These are phyloP conservation scores for Wickerhamomyces subpelliculosus DNA, from an alignment of 805 yeast genomes.

Conservation along the genomic window DNA sequence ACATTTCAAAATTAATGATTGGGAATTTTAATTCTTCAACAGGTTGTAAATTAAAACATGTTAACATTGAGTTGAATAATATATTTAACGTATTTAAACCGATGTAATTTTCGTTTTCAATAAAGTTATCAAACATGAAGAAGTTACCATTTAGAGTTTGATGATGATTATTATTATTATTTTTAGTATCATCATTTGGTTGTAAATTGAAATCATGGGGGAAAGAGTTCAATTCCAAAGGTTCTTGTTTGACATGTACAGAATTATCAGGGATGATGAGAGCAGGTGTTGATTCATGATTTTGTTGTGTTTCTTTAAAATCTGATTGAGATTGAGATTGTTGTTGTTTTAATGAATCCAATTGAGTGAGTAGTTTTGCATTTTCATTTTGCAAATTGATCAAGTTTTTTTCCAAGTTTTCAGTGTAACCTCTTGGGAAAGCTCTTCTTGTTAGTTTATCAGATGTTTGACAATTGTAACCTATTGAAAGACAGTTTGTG, in stretches of 20 bases:
- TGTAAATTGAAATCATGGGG: not conserved
- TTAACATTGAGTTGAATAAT: constrained; percentile 12
- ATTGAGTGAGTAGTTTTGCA: constrained; percentile 29
- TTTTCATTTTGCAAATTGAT: constrained; percentile 54
- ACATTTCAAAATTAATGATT: constrained; percentile 19
- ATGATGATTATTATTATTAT: no score
- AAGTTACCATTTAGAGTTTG: constrained; percentile 7
- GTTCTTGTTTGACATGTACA: not conserved
- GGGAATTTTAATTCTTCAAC: constrained; percentile 25
- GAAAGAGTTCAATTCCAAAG: not conserved
- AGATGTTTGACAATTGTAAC: constrained; percentile 62
- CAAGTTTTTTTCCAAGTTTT: constrained; percentile 58
- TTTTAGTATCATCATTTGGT: no score
- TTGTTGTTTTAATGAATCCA: constrained; percentile 20
- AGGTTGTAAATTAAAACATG: constrained; percentile 9
- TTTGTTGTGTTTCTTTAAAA: not conserved
- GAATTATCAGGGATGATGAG: not conserved
- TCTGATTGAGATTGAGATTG: constrained; percentile 1
- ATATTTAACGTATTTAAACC: constrained; percentile 20
- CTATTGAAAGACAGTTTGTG: constrained; percentile 56
- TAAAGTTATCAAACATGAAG: constrained; percentile 18
- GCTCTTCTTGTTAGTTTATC: constrained; percentile 72
- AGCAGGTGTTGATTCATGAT: not conserved
- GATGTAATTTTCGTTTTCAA: constrained; percentile 15
- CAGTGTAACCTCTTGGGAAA: constrained; percentile 78